Base-by-base conservation (phyloP, 2,329 filamentous ascomycete genomes). In the Aaosphaeria pasadenensis region DNA sequence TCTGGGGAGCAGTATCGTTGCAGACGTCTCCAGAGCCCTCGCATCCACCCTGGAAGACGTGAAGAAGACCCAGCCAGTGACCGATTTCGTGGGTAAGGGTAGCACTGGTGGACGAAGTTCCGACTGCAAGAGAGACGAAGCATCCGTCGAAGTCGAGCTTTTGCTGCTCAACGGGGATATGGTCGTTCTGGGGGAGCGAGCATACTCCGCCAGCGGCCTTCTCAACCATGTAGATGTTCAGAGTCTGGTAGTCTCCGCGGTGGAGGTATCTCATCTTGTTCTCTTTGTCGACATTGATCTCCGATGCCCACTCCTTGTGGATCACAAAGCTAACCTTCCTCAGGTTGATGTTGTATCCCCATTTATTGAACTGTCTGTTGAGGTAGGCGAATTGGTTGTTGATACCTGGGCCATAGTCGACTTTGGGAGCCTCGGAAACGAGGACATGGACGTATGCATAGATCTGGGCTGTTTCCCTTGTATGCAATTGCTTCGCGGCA, bases 221-320 rank as follows among this genome's bases (percentile, higher is more conserved):
- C 62, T 49, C 81, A 69, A 52, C 80, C 66, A 81, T 80, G 65
- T 81, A 83, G 47, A 83, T 66, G 60, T 83, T 83, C 35, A 82
- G 68, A 3, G 72, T 71, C 32, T 57, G 53, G 63, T 83, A 83
- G 45, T 60, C 74, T 40, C 80, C 80, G 39, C 69, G 62, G 28
- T 78, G 77, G 7, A 82, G 73, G 2, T 74, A 64, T 58, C 81
- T 81, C 74, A 81, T 77, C 46, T 54, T 52, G 30, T 52, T 47
- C 11, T 42, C 42, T 46, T 51, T 46, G 30, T 53, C 40, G 40
- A 44, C 38, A 30, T 52, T 51, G 36, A 55, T 52, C 30, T 54
- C 51, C 7, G 39, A 42, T 6, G 56, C 56, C 56, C 54, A 58
- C 30, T 50, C 48, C 5, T 48, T 47, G 31, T 53, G 49, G 30